Evolutionary conservation across 2,329 filamentous ascomycete species (phyloP).

Genomic region (Shiraia bambusicola): DNA sequence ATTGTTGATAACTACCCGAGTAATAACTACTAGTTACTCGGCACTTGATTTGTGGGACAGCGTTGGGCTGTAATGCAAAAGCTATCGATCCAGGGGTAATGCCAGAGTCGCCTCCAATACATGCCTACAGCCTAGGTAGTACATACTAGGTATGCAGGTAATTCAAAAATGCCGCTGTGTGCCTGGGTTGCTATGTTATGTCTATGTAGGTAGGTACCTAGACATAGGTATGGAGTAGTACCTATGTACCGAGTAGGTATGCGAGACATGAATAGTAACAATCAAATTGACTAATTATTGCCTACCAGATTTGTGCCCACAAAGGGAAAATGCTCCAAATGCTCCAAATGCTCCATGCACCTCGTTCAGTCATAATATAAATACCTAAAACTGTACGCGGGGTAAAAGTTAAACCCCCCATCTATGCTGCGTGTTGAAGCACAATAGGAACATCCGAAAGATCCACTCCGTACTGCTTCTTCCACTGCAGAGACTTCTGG

Average conservation of each 20-base stretch:
- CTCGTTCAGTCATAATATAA: background rate
- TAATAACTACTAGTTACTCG: too few relatives aligned
- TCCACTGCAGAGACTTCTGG: constrained; percentile 33
- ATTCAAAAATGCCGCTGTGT: too few relatives aligned
- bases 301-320: background rate
- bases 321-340: constrained; percentile 7
- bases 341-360: constrained; percentile 11
- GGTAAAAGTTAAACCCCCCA: too few relatives aligned
- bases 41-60: constrained; percentile 14
- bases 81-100: constrained; percentile 13
- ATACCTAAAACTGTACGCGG: background rate
- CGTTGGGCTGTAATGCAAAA: constrained; percentile 9
- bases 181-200: too few relatives aligned
- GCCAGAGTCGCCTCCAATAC: constrained; percentile 10
- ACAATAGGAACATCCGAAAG: constrained; percentile 38
- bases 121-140: too few relatives aligned
- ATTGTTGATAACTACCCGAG: too few relatives aligned
- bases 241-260: too few relatives aligned
- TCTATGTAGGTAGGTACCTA: too few relatives aligned
- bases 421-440: constrained; percentile 16
- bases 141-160: constrained; percentile 1
- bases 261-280: constrained; percentile 6
- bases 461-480: constrained; percentile 35
- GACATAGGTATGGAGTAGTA: too few relatives aligned
- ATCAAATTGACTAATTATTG: too few relatives aligned